Conservation (phyloP, 257 asterid species). For the Scutellaria minor region DNA sequence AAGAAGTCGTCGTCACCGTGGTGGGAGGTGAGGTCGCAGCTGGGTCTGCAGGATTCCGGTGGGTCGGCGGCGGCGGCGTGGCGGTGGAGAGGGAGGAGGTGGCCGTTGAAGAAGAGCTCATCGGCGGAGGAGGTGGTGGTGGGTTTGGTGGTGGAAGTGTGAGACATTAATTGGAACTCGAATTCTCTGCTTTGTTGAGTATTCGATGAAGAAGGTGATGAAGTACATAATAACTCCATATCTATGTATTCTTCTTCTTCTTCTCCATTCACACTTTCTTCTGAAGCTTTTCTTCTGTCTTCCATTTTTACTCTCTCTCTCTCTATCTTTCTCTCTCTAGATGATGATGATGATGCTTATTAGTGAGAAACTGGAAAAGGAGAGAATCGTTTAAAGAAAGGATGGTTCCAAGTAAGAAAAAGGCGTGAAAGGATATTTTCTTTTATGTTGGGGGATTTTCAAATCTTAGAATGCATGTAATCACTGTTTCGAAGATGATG, state of each 20-base stretch:
- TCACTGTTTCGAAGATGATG: too few species aligned
- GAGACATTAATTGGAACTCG: conserved; percentile 72
- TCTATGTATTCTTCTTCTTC: conserved; percentile 59
- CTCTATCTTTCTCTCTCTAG: not conserved
- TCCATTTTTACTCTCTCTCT: conserved; percentile 34
- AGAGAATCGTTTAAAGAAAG: conserved; percentile 53
- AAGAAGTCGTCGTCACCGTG: conserved; percentile 52
- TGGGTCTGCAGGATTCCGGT: conserved; percentile 72
- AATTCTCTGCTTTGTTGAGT: conserved; percentile 57
- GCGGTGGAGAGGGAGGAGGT: conserved; percentile 85
- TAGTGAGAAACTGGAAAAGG: conserved; percentile 34
- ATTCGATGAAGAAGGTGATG: conserved; percentile 27
- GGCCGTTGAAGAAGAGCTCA: conserved; percentile 88
- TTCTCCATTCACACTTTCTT: too few species aligned
- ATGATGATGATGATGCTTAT: conserved; percentile 32
- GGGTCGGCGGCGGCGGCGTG: conserved; percentile 54
- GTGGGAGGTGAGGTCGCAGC: conserved; percentile 52
- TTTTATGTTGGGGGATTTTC: not conserved
- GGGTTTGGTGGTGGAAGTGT: conserved; percentile 42
- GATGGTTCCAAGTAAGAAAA: conserved; percentile 65
- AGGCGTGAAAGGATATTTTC: conserved; percentile 37
- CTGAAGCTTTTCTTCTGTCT: conserved; percentile 1
- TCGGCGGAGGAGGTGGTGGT: conserved; percentile 60
- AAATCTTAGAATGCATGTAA: too few species aligned
- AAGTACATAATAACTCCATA: conserved; percentile 40